Conservation (phyloP, 441 rosid genomes). For the Syzygium malaccense region DNA sequence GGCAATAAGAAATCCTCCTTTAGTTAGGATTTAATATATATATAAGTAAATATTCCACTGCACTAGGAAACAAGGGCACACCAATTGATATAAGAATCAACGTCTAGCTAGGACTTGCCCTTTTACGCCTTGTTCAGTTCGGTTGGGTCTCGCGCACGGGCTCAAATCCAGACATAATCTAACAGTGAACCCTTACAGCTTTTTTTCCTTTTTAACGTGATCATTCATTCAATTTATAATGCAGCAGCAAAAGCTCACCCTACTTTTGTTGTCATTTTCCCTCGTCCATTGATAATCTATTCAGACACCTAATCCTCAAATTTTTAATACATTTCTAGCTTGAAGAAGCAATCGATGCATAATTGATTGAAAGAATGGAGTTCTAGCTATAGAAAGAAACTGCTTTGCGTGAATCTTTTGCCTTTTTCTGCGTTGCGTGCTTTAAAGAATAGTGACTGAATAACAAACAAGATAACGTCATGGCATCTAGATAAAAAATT, state of each 20-base stretch:
- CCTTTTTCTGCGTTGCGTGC: neutral
- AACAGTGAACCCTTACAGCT: accelerated
- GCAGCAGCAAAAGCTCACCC: neutral
- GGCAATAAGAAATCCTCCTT: too few species aligned
- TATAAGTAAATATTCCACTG: neutral
- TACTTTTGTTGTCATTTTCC: neutral
- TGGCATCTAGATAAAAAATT: neutral
- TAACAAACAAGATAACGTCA: neutral
- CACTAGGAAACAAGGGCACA: neutral
- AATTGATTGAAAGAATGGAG: neutral
- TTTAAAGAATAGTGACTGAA: neutral
- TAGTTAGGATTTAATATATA: neutral
- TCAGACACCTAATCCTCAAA: neutral
- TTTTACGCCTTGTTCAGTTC: neutral
- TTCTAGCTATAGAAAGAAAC: neutral
- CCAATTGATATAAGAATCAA: neutral
- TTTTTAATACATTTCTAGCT: neutral
- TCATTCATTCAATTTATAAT: accelerated
- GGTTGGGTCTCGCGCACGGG: accelerated
- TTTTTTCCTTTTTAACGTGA: neutral
- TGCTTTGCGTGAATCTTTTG: neutral
- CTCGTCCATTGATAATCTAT: neutral
- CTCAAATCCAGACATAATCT: neutral
- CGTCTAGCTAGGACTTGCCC: accelerated
- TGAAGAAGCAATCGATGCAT: neutral